These are phyloP conservation scores for Globisporangium middletonii DNA, from an alignment of 352 stramenopile species.

Conservation along the genomic window DNA sequence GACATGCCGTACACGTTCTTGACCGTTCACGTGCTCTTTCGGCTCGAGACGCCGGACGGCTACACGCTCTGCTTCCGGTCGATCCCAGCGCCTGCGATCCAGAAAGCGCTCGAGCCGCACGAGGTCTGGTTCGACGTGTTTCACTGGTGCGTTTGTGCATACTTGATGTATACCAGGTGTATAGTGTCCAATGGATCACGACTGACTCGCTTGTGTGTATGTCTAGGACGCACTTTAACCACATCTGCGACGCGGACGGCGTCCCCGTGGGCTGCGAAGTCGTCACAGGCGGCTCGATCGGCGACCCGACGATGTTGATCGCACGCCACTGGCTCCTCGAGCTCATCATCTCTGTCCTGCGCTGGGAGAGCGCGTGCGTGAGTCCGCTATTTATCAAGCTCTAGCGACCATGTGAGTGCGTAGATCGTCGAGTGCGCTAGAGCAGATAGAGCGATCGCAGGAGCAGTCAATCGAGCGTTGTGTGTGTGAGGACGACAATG, in stretches of 20 bases:
- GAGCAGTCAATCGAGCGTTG: background rate
- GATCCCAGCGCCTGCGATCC: conserved; percentile 42
- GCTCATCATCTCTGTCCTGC: conserved; percentile 53
- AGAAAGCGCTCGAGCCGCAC: conserved; percentile 30
- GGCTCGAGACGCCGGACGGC: conserved; percentile 45
- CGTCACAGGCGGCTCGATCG: conserved; percentile 44
- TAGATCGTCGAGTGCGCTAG: too few relatives aligned
- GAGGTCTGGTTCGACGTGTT: conserved; percentile 64
- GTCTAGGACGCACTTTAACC: conserved; percentile 46
- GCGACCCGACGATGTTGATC: conserved; percentile 39
- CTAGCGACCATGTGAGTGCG: background rate
- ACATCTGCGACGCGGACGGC: conserved; percentile 33
- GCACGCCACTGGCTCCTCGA: conserved; percentile 64
- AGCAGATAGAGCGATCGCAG: background rate
- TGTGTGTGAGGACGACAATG: background rate
- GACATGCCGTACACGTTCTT: conserved; percentile 42
- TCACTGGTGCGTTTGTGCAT: conserved; percentile 31
- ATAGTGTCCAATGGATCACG: too few relatives aligned
- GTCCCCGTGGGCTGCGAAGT: conserved; percentile 38
- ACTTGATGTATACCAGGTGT: background rate
- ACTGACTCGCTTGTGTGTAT: background rate
- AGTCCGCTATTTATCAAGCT: conserved; percentile 40
- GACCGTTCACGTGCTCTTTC: conserved; percentile 55
- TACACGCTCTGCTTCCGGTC: conserved; percentile 57
- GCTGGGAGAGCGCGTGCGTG: conserved; percentile 49